Conservation (phyloP, 306 rosid species). For the Astragalus membranaceus region DNA sequence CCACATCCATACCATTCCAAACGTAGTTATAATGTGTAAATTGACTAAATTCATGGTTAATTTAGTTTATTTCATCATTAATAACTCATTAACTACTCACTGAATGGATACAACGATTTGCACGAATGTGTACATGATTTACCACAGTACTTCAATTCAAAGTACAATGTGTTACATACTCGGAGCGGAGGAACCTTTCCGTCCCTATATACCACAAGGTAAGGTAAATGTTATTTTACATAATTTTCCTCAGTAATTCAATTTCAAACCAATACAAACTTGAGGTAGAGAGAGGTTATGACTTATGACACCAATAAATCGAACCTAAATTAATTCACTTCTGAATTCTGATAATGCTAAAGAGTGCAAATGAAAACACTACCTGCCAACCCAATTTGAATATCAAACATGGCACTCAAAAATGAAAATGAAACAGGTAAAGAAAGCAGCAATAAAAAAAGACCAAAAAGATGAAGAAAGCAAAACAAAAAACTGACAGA, state of each 20-base stretch:
- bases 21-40: no score
- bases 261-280: neutral
- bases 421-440: neutral
- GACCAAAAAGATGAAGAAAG: neutral
- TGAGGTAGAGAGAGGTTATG: neutral
- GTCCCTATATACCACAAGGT: neutral
- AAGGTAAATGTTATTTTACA: neutral
- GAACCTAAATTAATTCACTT: neutral
- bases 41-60: no score
- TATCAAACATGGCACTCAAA: constrained; percentile 6
- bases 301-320: neutral
- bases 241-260: neutral
- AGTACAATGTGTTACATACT: no score
- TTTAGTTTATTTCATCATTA: no score
- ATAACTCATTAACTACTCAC: no score
- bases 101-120: no score
- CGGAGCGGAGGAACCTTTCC: neutral
- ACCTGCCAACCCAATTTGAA: constrained; percentile 14
- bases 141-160: neutral
- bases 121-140: neutral
- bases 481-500: constrained; percentile 7
- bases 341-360: neutral
- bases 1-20: no score
- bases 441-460: neutral
- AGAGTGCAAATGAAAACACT: neutral